Base-by-base conservation (phyloP, 2,329 filamentous ascomycete genomes). In the Pestalotiopsis sp. region DNA sequence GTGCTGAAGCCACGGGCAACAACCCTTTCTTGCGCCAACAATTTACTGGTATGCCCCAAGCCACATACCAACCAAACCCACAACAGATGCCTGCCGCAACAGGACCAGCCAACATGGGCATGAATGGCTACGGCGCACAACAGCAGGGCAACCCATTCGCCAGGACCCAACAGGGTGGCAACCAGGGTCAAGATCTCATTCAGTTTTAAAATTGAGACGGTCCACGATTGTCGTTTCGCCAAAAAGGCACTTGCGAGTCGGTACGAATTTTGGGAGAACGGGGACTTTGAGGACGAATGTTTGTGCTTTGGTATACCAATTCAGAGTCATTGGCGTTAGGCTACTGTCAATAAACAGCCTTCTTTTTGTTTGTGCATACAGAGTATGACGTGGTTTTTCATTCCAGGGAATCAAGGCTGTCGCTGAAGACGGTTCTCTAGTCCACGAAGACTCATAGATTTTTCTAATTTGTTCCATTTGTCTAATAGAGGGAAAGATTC, bases 1-100 rank as follows among this genome's bases (percentile, higher is more conserved):
- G 84, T 70, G 78, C 85, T 66, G 85, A 94, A 23, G 93, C 93
- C 0, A 94, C 91, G 2, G 92, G 92, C 39, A 96, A 89, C 83
- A 98, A 98, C 77, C 96, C 96, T 0, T 99, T 98, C 83, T 83
- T 97, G 74, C 89, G 91, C 70, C 90, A 90, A 70, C 94, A 97
- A 78, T 96, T 92, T 75, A 97, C 93, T 0, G 94, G 94, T 52
- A 89, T 91, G 87, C 90, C 90, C 36, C 84, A 83, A 39, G 82
- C 88, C 36, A 85, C 83, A 60, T 91, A 91, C 25, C 66, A 67
- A 38, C 31, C 13, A 71, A 82, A 83, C 17, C 76, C 77, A 69
- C 80, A 77, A 45, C 84, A 85, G 75, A 81, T 88, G 72, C 86
- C 87, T 23, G 85, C 86, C 45, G 85, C 86, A 14, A 88, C 88